Evolutionary conservation across 192 early-diverging fungal species (phyloP).

Genomic region (Gonapodya sp.): DNA sequence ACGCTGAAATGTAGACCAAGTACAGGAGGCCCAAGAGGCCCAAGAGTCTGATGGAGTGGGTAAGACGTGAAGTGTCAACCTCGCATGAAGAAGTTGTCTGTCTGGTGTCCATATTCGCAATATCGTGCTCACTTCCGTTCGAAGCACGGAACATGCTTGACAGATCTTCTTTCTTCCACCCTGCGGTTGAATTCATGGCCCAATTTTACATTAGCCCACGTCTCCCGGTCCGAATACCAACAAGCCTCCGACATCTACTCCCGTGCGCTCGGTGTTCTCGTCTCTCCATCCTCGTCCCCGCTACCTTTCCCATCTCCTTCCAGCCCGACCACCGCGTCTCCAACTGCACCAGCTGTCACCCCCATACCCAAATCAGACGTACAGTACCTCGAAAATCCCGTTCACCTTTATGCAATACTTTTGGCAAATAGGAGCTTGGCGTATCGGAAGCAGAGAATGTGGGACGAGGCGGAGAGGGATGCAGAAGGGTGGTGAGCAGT

Average conservation of each 20-base stretch:
- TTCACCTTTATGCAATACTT: not conserved
- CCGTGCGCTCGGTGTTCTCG: not conserved
- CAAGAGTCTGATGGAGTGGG: no score
- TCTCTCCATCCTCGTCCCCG: not conserved
- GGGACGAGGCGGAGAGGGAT: not conserved
- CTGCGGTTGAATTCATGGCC: no score
- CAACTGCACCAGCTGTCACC: no score
- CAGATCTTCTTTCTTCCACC: no score
- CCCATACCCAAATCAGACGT: not conserved
- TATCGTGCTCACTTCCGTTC: no score
- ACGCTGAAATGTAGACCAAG: no score
- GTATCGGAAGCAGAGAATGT: not conserved
- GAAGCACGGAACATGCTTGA: no score
- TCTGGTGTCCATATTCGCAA: no score
- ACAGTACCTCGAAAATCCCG: not conserved
- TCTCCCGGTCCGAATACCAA: not conserved
- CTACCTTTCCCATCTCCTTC: not conserved
- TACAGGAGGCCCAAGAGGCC: no score
- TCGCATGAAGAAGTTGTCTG: no score
- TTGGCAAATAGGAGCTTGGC: not conserved
- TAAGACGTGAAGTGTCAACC: no score
- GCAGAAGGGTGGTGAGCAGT: not conserved
- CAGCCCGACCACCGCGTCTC: not conserved
- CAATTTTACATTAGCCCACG: not conserved
- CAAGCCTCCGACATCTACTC: not conserved